Evolutionary conservation across 148 eudicot species (phyloP), one percentile per base, ranked within the genome.

Genomic region (Cornus controversa): DNA sequence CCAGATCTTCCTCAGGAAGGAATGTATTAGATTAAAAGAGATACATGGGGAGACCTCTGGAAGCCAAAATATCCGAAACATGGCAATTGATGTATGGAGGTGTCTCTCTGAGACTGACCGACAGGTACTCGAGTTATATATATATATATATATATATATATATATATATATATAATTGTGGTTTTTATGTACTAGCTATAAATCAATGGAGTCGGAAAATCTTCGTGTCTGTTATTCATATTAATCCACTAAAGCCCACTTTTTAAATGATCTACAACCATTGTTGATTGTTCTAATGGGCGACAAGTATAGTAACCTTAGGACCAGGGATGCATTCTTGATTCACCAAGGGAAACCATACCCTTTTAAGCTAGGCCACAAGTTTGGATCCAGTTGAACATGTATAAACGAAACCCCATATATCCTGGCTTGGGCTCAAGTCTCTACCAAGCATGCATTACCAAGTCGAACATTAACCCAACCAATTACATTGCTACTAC

Each of bases 31-130:
- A 53, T 53, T 88, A 40, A 88, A 73, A 75, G 57, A 31, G 36
- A 66, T 81, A 60, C 78, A 79, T 24, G 86, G 86, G 74, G 87
- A 83, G 74, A 70, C n/a, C 66, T 78, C 81, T 6, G 72, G 66
- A 75, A 68, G 23, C 74, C 69, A 8, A 5, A 86, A 64, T 70
- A 22, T 71, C n/a, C 68, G 85, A 27, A 42, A 70, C 67, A 81
- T 81, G 88, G 88, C 77, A 18, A 78, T n/a, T 26, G 65, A 75
- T 1, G 80, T 85, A 20, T 88, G 90, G 90, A 82, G 78, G 80
- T 15, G 5, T 69, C 88, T 88, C 72, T 70, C 91, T 40, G 27
- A 67, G 40, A 69, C 60, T 15, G 85, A 79, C 28, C 75, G 78
- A 27, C 66, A 58, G 91, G 88, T 85, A 79, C 0, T 16, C 23